Conservation (phyloP, 306 rosid species). For the Adenanthera pavonina region DNA sequence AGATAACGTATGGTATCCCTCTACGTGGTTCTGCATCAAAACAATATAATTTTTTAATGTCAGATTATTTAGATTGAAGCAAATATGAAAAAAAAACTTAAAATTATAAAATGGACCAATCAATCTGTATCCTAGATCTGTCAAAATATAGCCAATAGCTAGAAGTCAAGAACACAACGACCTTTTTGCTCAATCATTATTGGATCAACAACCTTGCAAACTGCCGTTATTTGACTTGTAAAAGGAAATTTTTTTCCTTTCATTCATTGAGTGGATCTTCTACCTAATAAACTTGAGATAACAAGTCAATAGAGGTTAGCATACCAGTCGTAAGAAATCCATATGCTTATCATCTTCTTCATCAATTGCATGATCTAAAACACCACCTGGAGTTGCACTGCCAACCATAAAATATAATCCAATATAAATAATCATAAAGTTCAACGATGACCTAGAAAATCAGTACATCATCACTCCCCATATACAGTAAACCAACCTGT, state of each 20-base stretch:
- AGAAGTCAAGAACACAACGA: neutral
- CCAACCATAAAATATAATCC: neutral
- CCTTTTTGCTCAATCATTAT: neutral
- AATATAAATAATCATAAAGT: neutral
- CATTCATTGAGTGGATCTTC: neutral
- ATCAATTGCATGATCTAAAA: conserved; percentile 11
- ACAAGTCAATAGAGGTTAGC: conserved; percentile 1
- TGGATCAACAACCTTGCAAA: neutral
- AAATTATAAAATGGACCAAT: neutral
- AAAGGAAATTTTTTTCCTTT: neutral
- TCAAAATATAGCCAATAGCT: neutral
- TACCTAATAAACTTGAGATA: neutral
- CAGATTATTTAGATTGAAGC: neutral
- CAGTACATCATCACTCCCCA: neutral
- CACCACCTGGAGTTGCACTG: conserved; percentile 20
- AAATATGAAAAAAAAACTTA: neutral
- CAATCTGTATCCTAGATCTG: neutral
- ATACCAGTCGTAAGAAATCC: conserved; percentile 18
- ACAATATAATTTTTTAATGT: neutral
- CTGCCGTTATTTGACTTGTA: neutral
- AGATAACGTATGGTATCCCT: conserved; percentile 6
- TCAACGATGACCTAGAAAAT: neutral
- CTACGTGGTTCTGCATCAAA: neutral
- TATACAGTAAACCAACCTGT: conserved; percentile 1
- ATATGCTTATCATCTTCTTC: conserved; percentile 10